Evolutionary conservation across 108 stramenopile species (phyloP).

Genomic region (Cyclotella baltica): DNA sequence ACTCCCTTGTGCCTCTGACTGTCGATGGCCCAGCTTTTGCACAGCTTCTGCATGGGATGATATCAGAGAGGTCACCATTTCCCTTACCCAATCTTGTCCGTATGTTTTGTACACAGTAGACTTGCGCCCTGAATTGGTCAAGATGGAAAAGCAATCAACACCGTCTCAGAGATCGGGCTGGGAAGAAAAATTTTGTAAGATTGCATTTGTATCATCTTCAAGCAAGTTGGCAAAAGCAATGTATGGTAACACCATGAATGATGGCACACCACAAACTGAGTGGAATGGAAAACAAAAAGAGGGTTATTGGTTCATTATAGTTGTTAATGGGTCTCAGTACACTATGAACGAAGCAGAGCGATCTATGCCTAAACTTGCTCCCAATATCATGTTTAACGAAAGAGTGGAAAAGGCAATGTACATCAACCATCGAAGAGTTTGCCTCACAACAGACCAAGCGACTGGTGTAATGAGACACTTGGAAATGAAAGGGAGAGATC

Average conservation of each 20-base stretch:
- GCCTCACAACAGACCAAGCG: constrained; percentile 49
- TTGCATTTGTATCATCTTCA: constrained; percentile 76
- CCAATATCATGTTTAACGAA: constrained; percentile 56
- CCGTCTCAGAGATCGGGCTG: constrained; percentile 44
- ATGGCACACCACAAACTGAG: constrained; percentile 19
- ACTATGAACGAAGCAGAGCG: constrained; percentile 64
- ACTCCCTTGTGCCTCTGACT: constrained; percentile 63
- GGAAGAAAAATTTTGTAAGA: constrained; percentile 60
- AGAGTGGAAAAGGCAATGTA: constrained; percentile 65
- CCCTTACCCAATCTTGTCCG: constrained; percentile 55
- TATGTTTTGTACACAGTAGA: constrained; percentile 71
- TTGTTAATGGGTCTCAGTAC: constrained; percentile 45
- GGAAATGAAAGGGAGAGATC: constrained; percentile 32
- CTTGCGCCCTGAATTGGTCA: constrained; percentile 52
- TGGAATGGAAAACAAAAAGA: constrained; percentile 62
- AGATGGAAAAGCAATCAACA: constrained; percentile 50
- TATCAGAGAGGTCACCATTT: constrained; percentile 43
- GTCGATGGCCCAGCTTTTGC: constrained; percentile 53
- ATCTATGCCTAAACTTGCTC: constrained; percentile 66
- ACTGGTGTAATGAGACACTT: constrained; percentile 38
- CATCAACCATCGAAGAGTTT: constrained; percentile 48
- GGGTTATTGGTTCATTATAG: constrained; percentile 65
- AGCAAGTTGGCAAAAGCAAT: constrained; percentile 51
- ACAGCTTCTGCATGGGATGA: constrained; percentile 53
- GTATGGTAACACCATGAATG: constrained; percentile 23